These are phyloP conservation scores for Podospora pseudocomata DNA, from an alignment of 495 filamentous ascomycete genomes.

Conservation along the genomic window DNA sequence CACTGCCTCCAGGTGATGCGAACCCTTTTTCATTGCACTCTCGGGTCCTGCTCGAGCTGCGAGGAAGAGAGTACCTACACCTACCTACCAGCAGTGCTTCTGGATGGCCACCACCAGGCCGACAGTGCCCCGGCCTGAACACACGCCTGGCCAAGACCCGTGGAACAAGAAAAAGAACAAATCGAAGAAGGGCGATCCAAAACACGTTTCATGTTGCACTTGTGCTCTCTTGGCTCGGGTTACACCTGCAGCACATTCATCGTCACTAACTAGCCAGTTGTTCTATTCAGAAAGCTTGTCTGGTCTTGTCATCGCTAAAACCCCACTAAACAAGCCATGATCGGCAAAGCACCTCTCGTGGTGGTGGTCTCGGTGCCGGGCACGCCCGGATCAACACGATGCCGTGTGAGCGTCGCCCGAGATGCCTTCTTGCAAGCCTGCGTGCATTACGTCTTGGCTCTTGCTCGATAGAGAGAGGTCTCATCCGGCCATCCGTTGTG, in stretches of 20 bases:
- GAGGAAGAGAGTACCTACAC: slow-evolving; percentile 1
- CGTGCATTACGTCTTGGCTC: too few species aligned
- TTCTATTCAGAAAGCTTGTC: not conserved
- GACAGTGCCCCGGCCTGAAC: too few species aligned
- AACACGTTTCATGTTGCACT: not conserved
- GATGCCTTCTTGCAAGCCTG: not conserved
- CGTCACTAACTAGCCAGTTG: not conserved
- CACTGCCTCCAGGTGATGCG: slow-evolving; percentile 21
- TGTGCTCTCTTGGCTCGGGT: not conserved
- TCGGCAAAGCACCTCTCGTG: not conserved
- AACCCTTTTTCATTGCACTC: slow-evolving; percentile 18
- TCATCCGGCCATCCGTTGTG: too few species aligned
- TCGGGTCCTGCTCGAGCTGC: slow-evolving; percentile 16
- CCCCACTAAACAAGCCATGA: not conserved
- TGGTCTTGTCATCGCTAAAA: not conserved
- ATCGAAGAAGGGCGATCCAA: not conserved
- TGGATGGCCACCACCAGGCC: too few species aligned
- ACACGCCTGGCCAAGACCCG: not conserved
- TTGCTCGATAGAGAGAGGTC: too few species aligned
- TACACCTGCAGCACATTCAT: not conserved
- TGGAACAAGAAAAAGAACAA: not conserved
- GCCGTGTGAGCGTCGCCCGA: not conserved
- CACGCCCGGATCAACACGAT: not conserved
- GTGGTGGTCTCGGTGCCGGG: not conserved
- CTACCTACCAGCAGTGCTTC: too few species aligned